phyloP scores from a whole-genome alignment of 2,329 filamentous ascomycete genomes.

The Phaeophleospora eucalypticola region DNA sequence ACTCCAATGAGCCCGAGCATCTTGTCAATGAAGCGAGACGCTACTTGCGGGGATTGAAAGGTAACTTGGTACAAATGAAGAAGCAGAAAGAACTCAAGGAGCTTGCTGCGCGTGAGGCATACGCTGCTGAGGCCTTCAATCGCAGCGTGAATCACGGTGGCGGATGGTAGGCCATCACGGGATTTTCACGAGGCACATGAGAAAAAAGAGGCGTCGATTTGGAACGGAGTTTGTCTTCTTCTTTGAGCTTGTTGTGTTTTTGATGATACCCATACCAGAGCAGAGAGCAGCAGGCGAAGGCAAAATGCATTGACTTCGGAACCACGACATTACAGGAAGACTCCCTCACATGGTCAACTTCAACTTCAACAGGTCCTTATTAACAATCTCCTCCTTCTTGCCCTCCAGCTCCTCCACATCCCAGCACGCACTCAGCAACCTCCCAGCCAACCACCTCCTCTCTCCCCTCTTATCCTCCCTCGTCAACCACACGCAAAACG shows the following conservation, averaged over 20 bases:
- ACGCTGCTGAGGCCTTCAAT: slow-evolving; percentile 13
- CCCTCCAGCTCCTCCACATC: slow-evolving; percentile 35
- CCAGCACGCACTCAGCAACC: slow-evolving; percentile 36
- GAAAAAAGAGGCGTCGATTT: neutral
- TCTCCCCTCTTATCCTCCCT: slow-evolving; percentile 17
- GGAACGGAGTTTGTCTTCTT: neutral
- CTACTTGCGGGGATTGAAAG: slow-evolving; percentile 56
- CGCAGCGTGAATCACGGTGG: neutral
- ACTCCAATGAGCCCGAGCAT: slow-evolving; percentile 52
- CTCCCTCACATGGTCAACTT: slow-evolving; percentile 19
- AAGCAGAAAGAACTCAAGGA: slow-evolving; percentile 38
- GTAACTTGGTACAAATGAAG: slow-evolving; percentile 51
- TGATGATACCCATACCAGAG: slow-evolving; percentile 3
- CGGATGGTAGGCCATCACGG: slow-evolving; percentile 1
- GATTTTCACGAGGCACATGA: neutral
- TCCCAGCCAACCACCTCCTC: slow-evolving; percentile 36
- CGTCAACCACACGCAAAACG: slow-evolving; percentile 33
- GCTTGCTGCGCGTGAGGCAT: slow-evolving; percentile 15
- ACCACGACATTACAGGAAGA: too few relatives aligned
- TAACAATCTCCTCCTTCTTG: slow-evolving; percentile 33
- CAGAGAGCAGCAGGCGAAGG: neutral
- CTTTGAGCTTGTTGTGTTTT: neutral
- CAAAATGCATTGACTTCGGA: neutral
- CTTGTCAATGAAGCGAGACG: slow-evolving; percentile 52
- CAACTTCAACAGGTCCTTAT: slow-evolving; percentile 36